Evolutionary conservation across 2,329 filamentous ascomycete genomes (phyloP).

Genomic region (Aspergillus fumigatiaffinis): DNA sequence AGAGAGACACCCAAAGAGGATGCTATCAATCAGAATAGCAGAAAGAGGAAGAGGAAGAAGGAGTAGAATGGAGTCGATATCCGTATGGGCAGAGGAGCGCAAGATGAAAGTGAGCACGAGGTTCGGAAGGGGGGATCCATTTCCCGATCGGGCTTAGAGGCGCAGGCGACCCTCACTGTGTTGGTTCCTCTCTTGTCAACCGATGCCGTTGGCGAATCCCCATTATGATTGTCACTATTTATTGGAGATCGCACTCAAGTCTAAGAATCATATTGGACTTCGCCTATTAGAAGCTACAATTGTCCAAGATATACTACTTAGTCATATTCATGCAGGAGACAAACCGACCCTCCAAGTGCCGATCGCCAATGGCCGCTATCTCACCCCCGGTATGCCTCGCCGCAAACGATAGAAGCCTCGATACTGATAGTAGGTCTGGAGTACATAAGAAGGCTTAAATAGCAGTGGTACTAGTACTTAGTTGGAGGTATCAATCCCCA

Average conservation of each 20-base stretch:
- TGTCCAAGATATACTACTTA: neutral
- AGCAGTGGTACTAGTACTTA: neutral
- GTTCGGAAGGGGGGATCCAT: conserved; percentile 19
- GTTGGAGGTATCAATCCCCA: neutral
- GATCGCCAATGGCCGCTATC: no score
- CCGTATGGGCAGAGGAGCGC: conserved; percentile 16
- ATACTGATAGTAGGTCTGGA: neutral
- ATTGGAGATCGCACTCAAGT: neutral
- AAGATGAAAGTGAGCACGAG: conserved; percentile 25
- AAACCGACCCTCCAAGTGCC: no score
- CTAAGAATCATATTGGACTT: neutral
- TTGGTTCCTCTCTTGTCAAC: neutral
- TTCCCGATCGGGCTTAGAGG: conserved; percentile 20
- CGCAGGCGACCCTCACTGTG: conserved; percentile 17
- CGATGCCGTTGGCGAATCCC: neutral
- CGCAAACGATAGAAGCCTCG: neutral
- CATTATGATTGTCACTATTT: neutral
- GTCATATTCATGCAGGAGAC: neutral
- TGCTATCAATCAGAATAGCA: conserved; percentile 8
- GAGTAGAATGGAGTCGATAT: conserved; percentile 9
- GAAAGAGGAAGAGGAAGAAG: conserved; percentile 5
- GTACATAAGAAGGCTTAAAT: neutral
- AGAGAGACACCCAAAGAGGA: conserved; percentile 23
- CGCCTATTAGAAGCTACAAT: neutral
- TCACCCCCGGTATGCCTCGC: neutral